Evolutionary conservation across 2,329 filamentous ascomycete species (phyloP), one percentile per base, ranked within the genome.

Genomic region (Colletotrichum viniferum): DNA sequence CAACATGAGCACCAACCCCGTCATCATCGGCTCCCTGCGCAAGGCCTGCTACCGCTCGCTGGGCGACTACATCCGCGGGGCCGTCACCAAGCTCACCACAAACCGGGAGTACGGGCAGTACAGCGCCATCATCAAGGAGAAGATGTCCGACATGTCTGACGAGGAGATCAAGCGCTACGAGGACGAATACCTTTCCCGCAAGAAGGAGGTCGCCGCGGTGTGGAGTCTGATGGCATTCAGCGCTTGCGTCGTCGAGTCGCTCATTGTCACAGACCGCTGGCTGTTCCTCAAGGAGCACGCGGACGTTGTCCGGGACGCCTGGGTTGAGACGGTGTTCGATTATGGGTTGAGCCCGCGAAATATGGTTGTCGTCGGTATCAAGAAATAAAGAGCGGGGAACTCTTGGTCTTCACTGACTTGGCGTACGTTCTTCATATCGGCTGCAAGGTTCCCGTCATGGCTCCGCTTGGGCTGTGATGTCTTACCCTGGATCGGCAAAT

Each of bases 141-240:
- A 92, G 79, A 92, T 98, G 89, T 88, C 84, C 1, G 86, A 84
- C 21, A 88, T 98, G 76, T 94, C 92, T 0, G 95, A 97, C 78
- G 92, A 93, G 52, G 93, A 96, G 77, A 93, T 98, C 63, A 87
- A 89, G 12, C 83, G 79, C 16, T 99, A 98, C 82, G 93, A 94
- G 80, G 80, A 82, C 12, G 82, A 85, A 56, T 98, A 94, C 83
- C 82, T 83, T 34, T 88, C 88, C 52, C 88, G 93, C 70, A 95
- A 94, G 86, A 94, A 95, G 79, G 94, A 98, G 81, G 86, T 99
- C 52, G 95, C 94, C 81, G 90, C 97, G 9, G 91, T 97, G 74
- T 99, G 97, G 97, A 95, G 92, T 79, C 84, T 99, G 80, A 99
- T 99, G 96, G 96, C 97, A 1, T 98, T 98, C 80, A 97, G 95